Base-by-base conservation (phyloP, 2,329 filamentous ascomycete species). In the Claviceps fusiformis region DNA sequence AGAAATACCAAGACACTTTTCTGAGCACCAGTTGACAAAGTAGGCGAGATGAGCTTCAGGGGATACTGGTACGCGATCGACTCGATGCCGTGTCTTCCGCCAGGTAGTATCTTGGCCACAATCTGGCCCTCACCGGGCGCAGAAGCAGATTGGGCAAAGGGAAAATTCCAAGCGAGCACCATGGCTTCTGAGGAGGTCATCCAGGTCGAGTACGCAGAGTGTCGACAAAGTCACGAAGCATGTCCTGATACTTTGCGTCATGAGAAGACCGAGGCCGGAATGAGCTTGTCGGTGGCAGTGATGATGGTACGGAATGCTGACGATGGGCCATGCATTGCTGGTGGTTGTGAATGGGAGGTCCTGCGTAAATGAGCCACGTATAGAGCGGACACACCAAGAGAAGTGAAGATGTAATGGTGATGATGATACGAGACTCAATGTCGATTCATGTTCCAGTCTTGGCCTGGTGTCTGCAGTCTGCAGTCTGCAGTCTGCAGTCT, bases 61-160 rank as follows among this genome's bases (percentile, higher is more conserved):
- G 93, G 93, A 65, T 97, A 98, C 68, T 95, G 89, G 67, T 95
- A 97, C 41, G 84, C 85, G 60, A 95, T 80, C 37, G 78, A 81
- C 58, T 85, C 81, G 35, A 95, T 78, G 49, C 83, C 82, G 15
- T 88, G 88, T 50, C 80, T 80, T 31, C 80, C 78, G 37, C 85
- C 83, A 41, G 91, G 88, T 10, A 91, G 77, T 6, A 87, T 73
- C 24, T 81, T 81, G 56, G 89, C 82, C 54, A 89, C 76, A 61
- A 96, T 86, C 60, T 77, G 79, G 58, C 93, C 93, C 65, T 88
- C 78, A 56, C 93, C 93, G 27, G 91, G 81, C 54, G 77, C 76
- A 29, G 87, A 87, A 44, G 85, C 79, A 33, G 87, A 87, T 53
- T 80, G 75, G 52, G 86, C 82, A 66, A 95, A 95, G 9, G 89